Conservation (phyloP, 129 eudicot species). For the Tanacetum coccineum region DNA sequence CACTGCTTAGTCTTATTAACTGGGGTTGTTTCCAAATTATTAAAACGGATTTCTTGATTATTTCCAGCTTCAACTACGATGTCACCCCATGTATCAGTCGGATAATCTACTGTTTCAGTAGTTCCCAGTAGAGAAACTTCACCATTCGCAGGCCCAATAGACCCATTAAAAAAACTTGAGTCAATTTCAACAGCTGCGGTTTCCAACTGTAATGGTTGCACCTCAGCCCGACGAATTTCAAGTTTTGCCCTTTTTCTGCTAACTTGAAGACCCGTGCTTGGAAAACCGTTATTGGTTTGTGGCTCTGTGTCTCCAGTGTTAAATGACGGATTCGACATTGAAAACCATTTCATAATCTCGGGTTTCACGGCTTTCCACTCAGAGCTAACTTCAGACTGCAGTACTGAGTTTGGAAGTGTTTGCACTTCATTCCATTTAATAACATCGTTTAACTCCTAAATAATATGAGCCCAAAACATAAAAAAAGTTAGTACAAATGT, state of each 20-base stretch:
- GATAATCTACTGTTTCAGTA: conserved; percentile 21
- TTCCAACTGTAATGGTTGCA: conserved; percentile 46
- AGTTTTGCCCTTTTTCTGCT: conserved; percentile 87
- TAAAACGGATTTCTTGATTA: conserved; percentile 35
- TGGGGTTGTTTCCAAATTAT: conserved; percentile 40
- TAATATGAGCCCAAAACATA: background rate
- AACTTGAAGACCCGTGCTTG: conserved; percentile 38
- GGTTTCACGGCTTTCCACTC: conserved; percentile 84
- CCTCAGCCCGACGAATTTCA: conserved; percentile 91
- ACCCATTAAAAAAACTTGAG: conserved; percentile 41
- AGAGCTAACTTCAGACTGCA: conserved; percentile 38
- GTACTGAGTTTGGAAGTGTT: conserved; percentile 34
- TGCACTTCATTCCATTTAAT: conserved; percentile 74
- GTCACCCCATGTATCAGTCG: conserved; percentile 55
- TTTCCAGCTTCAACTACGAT: conserved; percentile 61
- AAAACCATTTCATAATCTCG: conserved; percentile 78
- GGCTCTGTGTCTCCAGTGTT: conserved; percentile 40
- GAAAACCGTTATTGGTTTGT: conserved; percentile 38
- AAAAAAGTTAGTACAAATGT: background rate
- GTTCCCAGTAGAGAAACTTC: conserved; percentile 27
- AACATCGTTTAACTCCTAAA: conserved; percentile 75
- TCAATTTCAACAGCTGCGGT: conserved; percentile 42
- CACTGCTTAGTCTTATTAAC: conserved; percentile 58
- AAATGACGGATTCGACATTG: conserved; percentile 48
- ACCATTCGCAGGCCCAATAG: conserved; percentile 25